A percentile compares a stretch with the other conserved stretches of the same genome.
Conservation (phyloP, 495 filamentous ascomycete species). For the Tuber melanosporum region DNA sequence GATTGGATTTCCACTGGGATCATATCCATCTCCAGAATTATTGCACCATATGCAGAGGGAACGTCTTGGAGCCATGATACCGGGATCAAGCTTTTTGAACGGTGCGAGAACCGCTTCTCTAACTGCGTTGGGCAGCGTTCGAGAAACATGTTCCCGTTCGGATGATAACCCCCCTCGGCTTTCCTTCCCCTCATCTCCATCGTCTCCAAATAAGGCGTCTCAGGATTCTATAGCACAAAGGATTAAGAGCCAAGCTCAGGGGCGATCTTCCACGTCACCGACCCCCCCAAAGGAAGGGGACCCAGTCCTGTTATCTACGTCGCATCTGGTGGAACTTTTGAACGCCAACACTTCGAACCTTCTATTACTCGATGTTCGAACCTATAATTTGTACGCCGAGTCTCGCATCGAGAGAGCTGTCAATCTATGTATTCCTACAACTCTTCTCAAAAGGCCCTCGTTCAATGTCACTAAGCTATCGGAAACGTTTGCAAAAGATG, state of each 20-base stretch:
- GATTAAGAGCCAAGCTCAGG: constrained; percentile 30
- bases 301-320: constrained; percentile 56
- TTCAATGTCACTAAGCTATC: constrained; percentile 87
- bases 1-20: constrained; percentile 33
- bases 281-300: constrained; percentile 46
- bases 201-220: constrained; percentile 7
- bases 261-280: constrained; percentile 56
- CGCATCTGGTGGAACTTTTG: constrained; percentile 60
- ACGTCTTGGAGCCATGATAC: constrained; percentile 8
- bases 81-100: constrained; percentile 12
- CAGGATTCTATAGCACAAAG: constrained; percentile 14
- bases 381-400: constrained; percentile 70
- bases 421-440: constrained; percentile 94
- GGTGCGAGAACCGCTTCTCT: constrained; percentile 13
- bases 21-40: constrained; percentile 27
- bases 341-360: constrained; percentile 50
- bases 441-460: constrained; percentile 79
- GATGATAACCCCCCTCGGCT: constrained; percentile 12
- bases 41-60: constrained; percentile 14
- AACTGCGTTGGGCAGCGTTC: constrained; percentile 19
- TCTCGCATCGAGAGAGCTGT: constrained; percentile 70
- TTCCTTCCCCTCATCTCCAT: constrained; percentile 20
- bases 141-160: constrained; percentile 26
- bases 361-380: constrained; percentile 80
- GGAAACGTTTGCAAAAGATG: constrained; percentile 72